A percentile compares a stretch with the other conserved stretches of the same genome.
phyloP scores from a whole-genome alignment of 495 filamentous ascomycete species.

The Pseudotulostoma volvatum region DNA sequence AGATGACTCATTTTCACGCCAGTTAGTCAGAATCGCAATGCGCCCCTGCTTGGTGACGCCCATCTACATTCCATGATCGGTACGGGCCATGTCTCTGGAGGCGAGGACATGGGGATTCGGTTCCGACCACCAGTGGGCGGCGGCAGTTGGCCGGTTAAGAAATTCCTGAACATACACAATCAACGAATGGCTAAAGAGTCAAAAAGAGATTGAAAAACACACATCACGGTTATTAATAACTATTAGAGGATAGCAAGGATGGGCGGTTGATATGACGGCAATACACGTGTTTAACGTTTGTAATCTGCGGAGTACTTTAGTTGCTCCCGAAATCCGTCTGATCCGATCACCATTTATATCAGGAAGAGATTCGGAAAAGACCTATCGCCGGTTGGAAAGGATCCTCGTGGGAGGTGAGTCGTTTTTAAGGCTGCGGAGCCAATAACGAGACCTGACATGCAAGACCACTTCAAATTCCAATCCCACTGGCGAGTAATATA shows the following conservation, averaged over 20 bases:
- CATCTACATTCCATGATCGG: constrained; percentile 76
- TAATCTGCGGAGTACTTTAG: too few species aligned
- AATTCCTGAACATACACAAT: constrained; percentile 43
- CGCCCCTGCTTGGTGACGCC: constrained; percentile 73
- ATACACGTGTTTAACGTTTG: constrained; percentile 94
- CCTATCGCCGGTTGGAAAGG: too few species aligned
- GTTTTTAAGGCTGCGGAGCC: too few species aligned
- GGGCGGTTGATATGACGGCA: constrained; percentile 71
- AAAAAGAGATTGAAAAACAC: constrained; percentile 8
- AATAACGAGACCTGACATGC: too few species aligned
- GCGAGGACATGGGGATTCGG: constrained; percentile 46
- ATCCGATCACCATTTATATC: too few species aligned
- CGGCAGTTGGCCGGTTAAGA: constrained; percentile 71
- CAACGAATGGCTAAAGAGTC: background rate
- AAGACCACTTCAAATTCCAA: too few species aligned
- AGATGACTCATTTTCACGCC: constrained; percentile 43
- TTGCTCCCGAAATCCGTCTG: too few species aligned
- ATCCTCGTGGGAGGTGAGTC: too few species aligned
- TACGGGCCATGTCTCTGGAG: constrained; percentile 49
- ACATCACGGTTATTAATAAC: constrained; percentile 89
- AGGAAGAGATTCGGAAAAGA: too few species aligned
- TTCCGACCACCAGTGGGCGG: constrained; percentile 65
- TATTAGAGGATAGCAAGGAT: constrained; percentile 80
- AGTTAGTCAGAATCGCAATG: constrained; percentile 87
- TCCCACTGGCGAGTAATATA: too few species aligned